A percentile compares a stretch with the other conserved stretches of the same genome.
These are phyloP conservation scores for Boletus patriciae DNA, from an alignment of 768 basidiomycete genomes.

Conservation along the genomic window DNA sequence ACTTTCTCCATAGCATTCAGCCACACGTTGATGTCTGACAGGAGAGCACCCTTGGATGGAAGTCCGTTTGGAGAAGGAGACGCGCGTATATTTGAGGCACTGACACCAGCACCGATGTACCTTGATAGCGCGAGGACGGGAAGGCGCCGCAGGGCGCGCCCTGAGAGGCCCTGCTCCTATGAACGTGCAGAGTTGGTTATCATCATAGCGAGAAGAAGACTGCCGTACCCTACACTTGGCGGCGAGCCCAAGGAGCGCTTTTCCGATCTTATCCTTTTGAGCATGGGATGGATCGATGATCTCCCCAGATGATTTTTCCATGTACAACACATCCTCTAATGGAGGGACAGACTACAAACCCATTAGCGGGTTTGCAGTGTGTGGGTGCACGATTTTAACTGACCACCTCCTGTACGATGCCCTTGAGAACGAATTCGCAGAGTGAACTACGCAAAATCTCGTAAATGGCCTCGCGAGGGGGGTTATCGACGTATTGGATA, in stretches of 20 bases:
- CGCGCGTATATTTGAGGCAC: constrained; percentile 14
- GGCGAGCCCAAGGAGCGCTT: constrained; percentile 67
- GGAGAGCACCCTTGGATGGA: constrained; percentile 8
- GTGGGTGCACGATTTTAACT: constrained; percentile 28
- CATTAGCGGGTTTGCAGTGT: background rate
- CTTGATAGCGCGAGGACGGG: constrained; percentile 91
- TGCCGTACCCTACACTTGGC: constrained; percentile 72
- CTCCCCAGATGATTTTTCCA: constrained; percentile 19
- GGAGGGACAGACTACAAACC: constrained; percentile 57
- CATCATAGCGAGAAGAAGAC: background rate
- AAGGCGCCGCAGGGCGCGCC: constrained; percentile 86
- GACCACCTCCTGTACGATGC: constrained; percentile 66
- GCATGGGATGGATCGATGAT: constrained; percentile 38
- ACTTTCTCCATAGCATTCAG: constrained; percentile 82
- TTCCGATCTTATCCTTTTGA: constrained; percentile 52
- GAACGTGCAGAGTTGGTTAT: background rate
- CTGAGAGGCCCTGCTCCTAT: constrained; percentile 82
- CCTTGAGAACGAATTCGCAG: constrained; percentile 71
- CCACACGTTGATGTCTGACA: constrained; percentile 63
- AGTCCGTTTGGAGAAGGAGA: constrained; percentile 3
- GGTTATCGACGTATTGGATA: constrained; percentile 90
- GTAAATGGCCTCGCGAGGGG: constrained; percentile 89
- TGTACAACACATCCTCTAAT: constrained; percentile 48
- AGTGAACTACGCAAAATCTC: constrained; percentile 86
- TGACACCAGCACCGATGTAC: constrained; percentile 60